Conservation (phyloP, 257 asterid species). For the Sherardia arvensis region DNA sequence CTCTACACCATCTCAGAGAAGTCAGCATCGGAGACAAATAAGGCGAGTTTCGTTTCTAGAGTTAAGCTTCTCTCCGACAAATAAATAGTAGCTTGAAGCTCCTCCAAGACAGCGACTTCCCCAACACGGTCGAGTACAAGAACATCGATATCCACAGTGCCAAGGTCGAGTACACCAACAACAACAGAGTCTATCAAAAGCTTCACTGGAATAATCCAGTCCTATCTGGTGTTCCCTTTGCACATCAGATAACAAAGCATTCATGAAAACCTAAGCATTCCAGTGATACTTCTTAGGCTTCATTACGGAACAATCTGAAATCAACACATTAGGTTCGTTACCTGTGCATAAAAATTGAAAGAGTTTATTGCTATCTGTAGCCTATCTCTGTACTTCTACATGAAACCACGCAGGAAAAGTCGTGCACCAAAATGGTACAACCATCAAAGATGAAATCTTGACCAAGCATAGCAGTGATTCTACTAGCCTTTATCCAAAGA, state of each 20-base stretch:
- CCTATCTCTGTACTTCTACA: slow-evolving; percentile 68
- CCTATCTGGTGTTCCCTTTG: slow-evolving; percentile 97
- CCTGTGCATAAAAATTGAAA: slow-evolving; percentile 90
- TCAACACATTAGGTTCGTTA: slow-evolving; percentile 10
- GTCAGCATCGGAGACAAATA: no score
- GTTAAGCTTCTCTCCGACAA: no score
- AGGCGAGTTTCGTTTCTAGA: no score
- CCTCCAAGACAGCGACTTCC: no score
- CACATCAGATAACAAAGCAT: slow-evolving; percentile 8
- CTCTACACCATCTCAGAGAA: no score
- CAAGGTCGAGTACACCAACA: no score
- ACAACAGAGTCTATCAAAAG: slow-evolving; percentile 91
- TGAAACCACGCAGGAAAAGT: slow-evolving; percentile 84
- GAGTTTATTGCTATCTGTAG: slow-evolving; percentile 57
- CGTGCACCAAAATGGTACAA: slow-evolving; percentile 92
- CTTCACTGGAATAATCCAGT: slow-evolving; percentile 85
- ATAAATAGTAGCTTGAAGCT: no score
- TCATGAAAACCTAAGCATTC: background rate
- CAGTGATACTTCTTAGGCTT: background rate
- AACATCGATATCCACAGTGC: no score
- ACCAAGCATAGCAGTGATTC: slow-evolving; percentile 69
- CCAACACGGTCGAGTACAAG: no score
- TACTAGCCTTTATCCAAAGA: slow-evolving; percentile 65
- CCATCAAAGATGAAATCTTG: slow-evolving; percentile 91
- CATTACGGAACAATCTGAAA: background rate